Evolutionary conservation across 2,329 filamentous ascomycete species (phyloP), one percentile per base, ranked within the genome.

Genomic region (Colletotrichum gloeosporioides): DNA sequence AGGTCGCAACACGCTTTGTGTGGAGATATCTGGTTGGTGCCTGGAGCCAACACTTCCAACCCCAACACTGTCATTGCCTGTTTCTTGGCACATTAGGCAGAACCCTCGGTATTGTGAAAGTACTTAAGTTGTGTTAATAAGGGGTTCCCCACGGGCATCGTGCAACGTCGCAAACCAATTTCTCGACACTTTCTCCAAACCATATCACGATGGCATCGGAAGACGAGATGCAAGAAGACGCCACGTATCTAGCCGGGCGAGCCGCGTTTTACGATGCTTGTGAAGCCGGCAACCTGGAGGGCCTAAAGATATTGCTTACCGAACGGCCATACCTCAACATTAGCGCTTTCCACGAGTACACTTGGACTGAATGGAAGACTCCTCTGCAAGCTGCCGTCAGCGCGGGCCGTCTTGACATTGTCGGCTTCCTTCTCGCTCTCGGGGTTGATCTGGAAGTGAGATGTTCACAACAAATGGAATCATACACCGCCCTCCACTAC

Each of bases 11-110:
- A 53, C n/a, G n/a, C 2, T 6, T 22, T 22, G 7, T 22, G 44
- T 53, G 44, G n/a, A 53, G n/a, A 53, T 53, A 7, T 22, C 44
- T 0, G n/a, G 6, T 53, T 22, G n/a, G n/a, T 13, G 44, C 44
- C 44, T 13, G 6, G n/a, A 22, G 44, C 44, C 0, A 8, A 49
- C 39, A 49, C 18, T 12, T n/a, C 0, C 9, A 18, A 44, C 8
- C 0, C 39, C 0, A 2, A 12, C 39, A 12, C 9, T 12, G 0
- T 49, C 0, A 49, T 49, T 49, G 39, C 10, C 0, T 4, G 39
- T 49, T 0, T 18, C 18, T 49, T 12, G 18, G 18, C 18, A n/a
- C 39, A n/a, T 49, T 12, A n/a, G 39, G 39, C 6, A 49, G 39
- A 49, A n/a, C n/a, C 6, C 9, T 49, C 39, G 9, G 3, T 12